Percentiles rank a stretch among this genome's conserved stretches.
These are phyloP conservation scores for Mimosa pudica DNA, from an alignment of 306 rosid species.

Conservation along the genomic window DNA sequence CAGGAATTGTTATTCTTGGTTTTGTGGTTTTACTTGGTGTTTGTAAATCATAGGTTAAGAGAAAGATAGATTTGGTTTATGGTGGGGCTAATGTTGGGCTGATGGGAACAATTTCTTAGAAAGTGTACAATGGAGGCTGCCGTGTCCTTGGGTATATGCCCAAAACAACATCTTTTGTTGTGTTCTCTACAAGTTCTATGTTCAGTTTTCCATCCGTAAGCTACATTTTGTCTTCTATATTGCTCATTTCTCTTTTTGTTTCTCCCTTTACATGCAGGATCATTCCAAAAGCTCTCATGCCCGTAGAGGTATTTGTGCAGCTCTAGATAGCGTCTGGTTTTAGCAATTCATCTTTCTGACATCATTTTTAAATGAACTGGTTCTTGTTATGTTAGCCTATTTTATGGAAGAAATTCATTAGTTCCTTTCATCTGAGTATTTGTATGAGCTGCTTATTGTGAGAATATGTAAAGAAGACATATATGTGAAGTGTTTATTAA, in stretches of 20 bases:
- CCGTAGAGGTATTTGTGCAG: too few species aligned
- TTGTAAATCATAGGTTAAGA: constrained; percentile 59
- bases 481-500: too few species aligned
- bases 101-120: constrained; percentile 84
- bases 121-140: constrained; percentile 77
- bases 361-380: too few species aligned
- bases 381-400: too few species aligned
- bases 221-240: constrained; percentile 29
- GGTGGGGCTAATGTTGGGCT: constrained; percentile 91
- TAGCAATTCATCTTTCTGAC: too few species aligned
- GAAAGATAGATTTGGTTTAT: constrained; percentile 81
- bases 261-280: too few species aligned
- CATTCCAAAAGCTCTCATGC: too few species aligned
- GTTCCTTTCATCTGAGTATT: too few species aligned
- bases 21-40: constrained; percentile 27
- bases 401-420: too few species aligned
- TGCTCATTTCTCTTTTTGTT: background rate
- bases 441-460: too few species aligned
- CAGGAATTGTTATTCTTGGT: constrained; percentile 23
- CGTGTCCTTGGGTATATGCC: constrained; percentile 78
- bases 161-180: constrained; percentile 26
- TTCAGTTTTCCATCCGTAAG: background rate
- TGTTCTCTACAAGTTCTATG: background rate
- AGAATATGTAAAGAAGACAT: too few species aligned
- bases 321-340: too few species aligned